Evolutionary conservation across 768 basidiomycete species (phyloP).

Genomic region (Asterophora lycoperdoides): DNA sequence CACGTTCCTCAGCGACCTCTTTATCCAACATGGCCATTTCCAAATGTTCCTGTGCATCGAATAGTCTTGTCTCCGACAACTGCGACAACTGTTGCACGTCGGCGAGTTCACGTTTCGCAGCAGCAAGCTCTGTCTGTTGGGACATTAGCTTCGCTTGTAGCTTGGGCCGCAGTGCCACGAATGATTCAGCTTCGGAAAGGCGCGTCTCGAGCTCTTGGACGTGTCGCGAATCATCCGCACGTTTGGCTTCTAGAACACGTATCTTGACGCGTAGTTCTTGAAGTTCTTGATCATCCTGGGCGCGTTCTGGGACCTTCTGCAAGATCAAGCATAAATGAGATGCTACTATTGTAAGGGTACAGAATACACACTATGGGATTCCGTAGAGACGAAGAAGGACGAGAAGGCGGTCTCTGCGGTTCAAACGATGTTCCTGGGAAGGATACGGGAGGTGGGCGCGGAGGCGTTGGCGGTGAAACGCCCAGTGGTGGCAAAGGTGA

Average conservation of each 20-base stretch:
- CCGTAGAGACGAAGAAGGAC: conserved; percentile 26
- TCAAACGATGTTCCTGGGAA: conserved; percentile 23
- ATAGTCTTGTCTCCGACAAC: conserved; percentile 61
- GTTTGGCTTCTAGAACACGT: conserved; percentile 81
- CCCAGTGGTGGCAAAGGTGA: conserved; percentile 34
- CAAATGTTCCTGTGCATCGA: conserved; percentile 83
- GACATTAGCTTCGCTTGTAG: conserved; percentile 83
- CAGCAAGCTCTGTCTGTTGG: conserved; percentile 75
- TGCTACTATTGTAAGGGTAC: too few relatives aligned
- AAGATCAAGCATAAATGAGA: neutral
- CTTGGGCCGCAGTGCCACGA: conserved; percentile 82
- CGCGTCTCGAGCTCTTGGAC: conserved; percentile 81
- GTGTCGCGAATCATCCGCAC: conserved; percentile 80
- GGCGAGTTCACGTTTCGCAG: conserved; percentile 68
- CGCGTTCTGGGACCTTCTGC: conserved; percentile 14
- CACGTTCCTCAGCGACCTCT: conserved; percentile 93
- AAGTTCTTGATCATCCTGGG: conserved; percentile 54
- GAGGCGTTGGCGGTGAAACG: conserved; percentile 21
- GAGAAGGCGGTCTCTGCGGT: conserved; percentile 21
- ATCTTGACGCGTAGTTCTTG: conserved; percentile 83
- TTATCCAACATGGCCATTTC: conserved; percentile 96
- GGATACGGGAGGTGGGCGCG: conserved; percentile 18
- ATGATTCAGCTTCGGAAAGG: conserved; percentile 80
- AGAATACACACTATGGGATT: conserved; percentile 9
- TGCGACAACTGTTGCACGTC: conserved; percentile 74